Percentiles rank a stretch among this genome's conserved stretches.
Evolutionary conservation across 148 eudicot species (phyloP).

Genomic region (Silene latifolia): DNA sequence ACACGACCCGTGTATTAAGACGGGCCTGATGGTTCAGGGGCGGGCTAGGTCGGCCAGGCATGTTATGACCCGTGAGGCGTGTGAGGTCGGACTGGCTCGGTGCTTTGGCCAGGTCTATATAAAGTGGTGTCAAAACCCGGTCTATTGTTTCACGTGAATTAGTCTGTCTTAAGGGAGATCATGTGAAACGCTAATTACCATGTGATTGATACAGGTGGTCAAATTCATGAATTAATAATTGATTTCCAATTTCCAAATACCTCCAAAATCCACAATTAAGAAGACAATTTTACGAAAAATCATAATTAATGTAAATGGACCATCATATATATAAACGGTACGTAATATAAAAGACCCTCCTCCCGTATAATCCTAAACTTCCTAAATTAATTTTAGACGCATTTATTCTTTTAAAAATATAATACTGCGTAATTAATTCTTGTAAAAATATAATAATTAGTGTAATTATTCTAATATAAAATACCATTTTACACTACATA

Average conservation of each 20-base stretch:
- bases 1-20: too few relatives aligned
- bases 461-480: background rate
- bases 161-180: too few relatives aligned
- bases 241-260: slow-evolving; percentile 8
- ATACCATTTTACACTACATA: background rate
- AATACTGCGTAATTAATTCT: too few relatives aligned
- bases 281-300: background rate
- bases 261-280: background rate
- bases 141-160: too few relatives aligned
- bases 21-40: too few relatives aligned
- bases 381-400: background rate
- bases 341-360: background rate
- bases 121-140: too few relatives aligned
- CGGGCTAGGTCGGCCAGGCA: too few relatives aligned
- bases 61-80: too few relatives aligned
- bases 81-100: too few relatives aligned
- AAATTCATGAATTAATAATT: slow-evolving; percentile 3
- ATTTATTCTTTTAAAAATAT: background rate
- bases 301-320: background rate
- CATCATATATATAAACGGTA: background rate
- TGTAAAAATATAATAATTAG: too few relatives aligned
- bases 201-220: background rate
- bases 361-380: background rate
- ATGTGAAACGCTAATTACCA: background rate
- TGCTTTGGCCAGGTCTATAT: too few relatives aligned